Conservation (phyloP, 306 rosid genomes). For the Dicorynia guianensis region DNA sequence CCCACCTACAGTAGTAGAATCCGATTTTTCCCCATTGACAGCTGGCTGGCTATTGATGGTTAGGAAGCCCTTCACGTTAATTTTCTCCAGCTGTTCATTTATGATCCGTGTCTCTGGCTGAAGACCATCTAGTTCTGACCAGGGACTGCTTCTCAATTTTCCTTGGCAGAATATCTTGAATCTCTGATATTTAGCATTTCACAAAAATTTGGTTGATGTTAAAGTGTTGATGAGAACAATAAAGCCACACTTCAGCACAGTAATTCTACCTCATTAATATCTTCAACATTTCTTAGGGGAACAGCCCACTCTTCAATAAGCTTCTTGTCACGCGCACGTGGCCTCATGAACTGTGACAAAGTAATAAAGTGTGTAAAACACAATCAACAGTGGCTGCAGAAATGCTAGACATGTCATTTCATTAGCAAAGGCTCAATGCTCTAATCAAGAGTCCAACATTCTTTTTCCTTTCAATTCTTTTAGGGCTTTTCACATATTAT, state of each 20-base stretch:
- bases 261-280: constrained; percentile 77
- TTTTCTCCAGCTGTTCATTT: constrained; percentile 75
- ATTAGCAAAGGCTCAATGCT: constrained; percentile 10
- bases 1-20: constrained; percentile 84
- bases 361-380: constrained; percentile 8
- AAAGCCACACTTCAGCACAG: constrained; percentile 16
- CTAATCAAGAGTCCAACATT: neutral
- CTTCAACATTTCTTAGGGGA: constrained; percentile 75
- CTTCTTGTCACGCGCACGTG: constrained; percentile 90
- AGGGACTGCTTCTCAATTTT: constrained; percentile 91
- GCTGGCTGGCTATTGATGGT: constrained; percentile 99
- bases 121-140: constrained; percentile 97
- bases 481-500: constrained; percentile 8
- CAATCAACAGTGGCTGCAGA: constrained; percentile 15
- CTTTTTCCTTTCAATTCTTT: neutral
- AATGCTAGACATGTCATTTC: neutral
- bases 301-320: constrained; percentile 92
- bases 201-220: constrained; percentile 27
- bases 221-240: constrained; percentile 4
- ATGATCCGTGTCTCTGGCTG: constrained; percentile 92
- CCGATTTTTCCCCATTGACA: constrained; percentile 88
- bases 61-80: constrained; percentile 82
- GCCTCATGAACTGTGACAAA: constrained; percentile 83
- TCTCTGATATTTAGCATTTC: constrained; percentile 60
- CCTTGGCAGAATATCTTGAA: constrained; percentile 84